Evolutionary conservation across 1,139 yeast species (phyloP), one percentile per base, ranked within the genome.

Genomic region (Geotrichum bryndzae): DNA sequence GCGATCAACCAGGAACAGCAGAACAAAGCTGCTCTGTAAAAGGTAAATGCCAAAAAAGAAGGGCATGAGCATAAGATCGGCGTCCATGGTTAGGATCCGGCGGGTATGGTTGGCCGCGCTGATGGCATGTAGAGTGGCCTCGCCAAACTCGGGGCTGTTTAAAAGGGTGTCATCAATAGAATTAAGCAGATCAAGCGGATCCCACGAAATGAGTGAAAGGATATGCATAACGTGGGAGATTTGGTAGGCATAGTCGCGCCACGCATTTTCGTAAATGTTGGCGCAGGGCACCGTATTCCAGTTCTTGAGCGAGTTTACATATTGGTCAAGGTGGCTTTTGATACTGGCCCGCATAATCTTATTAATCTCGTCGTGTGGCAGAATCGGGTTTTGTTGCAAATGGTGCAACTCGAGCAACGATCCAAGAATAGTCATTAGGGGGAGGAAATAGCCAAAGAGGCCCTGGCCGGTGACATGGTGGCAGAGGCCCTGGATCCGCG

Each of bases 11-110:
- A 69, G 56, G 65, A 68, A 62, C 57, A 72, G 65, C 63, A 71
- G 66, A 6, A 71, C 65, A 56, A 71, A 68, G 22, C 71, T 65
- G 3, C 70, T 69, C 27, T 68, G 71, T 18, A 71, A 65, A 31
- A 71, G 65, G 35, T 71, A 71, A 35, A 71, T 69, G 23, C 74
- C 76, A 56, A 70, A 67, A 63, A 73, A 73, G 61, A 72, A 72
- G 3, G 76, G 75, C 73, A 73, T 71, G 50, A 72, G 66, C 64
- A 65, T 67, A 51, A 73, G 57, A 48, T 72, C 76, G 0, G 74
- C 72, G 55, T 73, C 76, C 38, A 68, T 64, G 6, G 63, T 57
- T 22, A 71, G 62, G 11, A 71, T 65, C 25, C 65, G 64, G 25
- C 68, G 67, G 33, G 70, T 61, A 22, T 71, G 67, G 41, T 67